Percentiles rank a stretch among this genome's conserved stretches.
Evolutionary conservation across 495 filamentous ascomycete genomes (phyloP).

Genomic region (Hypoxylon lienhwacheense): DNA sequence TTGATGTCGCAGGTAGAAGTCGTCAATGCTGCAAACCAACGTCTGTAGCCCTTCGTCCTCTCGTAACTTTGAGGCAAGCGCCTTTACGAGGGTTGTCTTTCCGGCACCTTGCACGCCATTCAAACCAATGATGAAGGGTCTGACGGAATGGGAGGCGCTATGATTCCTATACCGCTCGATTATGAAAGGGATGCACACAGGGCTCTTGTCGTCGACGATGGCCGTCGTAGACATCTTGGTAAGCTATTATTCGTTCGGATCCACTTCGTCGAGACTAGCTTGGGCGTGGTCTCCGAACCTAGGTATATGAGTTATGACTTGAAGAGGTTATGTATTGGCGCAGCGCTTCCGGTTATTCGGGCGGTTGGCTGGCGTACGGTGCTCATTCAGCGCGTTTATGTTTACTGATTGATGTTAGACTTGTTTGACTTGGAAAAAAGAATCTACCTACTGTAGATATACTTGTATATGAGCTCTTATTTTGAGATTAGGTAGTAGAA

Average conservation of each 20-base stretch:
- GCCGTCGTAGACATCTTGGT: conserved; percentile 33
- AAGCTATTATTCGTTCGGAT: not conserved
- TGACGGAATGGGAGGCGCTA: conserved; percentile 39
- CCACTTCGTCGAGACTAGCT: conserved; percentile 13
- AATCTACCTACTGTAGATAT: too few relatives aligned
- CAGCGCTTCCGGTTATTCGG: conserved; percentile 25
- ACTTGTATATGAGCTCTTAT: too few relatives aligned
- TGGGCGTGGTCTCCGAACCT: conserved; percentile 3
- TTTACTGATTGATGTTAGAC: too few relatives aligned
- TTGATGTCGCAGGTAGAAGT: conserved; percentile 79
- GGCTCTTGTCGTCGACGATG: conserved; percentile 84
- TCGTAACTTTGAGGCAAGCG: conserved; percentile 65
- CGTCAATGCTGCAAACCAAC: conserved; percentile 83
- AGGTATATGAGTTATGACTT: too few relatives aligned
- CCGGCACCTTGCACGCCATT: conserved; percentile 83
- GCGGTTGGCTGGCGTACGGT: not conserved
- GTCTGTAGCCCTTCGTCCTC: conserved; percentile 69
- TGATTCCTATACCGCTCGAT: conserved; percentile 64
- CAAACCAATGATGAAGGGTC: conserved; percentile 61
- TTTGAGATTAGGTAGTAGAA: too few relatives aligned
- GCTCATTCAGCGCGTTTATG: not conserved
- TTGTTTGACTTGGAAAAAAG: too few relatives aligned
- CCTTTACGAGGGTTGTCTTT: conserved; percentile 83
- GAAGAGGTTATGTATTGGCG: too few relatives aligned
- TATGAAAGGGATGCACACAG: conserved; percentile 83